Base-by-base conservation (phyloP, 768 basidiomycete genomes). In the Trametes elegans region DNA sequence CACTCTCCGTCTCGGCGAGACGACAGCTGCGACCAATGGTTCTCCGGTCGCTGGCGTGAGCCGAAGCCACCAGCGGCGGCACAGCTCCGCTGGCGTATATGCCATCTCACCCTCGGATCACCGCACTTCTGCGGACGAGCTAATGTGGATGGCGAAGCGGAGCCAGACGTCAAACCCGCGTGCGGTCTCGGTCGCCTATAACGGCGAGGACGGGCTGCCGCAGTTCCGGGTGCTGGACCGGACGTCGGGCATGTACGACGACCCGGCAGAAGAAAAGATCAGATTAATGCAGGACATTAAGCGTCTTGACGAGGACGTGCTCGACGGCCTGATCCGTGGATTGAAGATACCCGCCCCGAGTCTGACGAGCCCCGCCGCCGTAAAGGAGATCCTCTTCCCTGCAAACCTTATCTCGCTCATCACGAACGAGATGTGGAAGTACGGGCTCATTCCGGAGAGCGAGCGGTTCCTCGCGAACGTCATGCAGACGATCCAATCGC, bases 391-490 rank as follows among this genome's bases (percentile, higher is more conserved):
- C 49, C 79, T 99, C 36, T 99, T 99, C 86, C 97, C 97, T 10
- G 95, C 97, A 23, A 98, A 98, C 70, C 82, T 99, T 56, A 98
- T 99, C 72, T 93, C 90, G 68, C 76, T 98, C 42, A 87, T 97
- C 61, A 96, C 94, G n/a, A 99, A 99, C 71, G 97, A 98, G 73
- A 99, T 99, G 97, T 98, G 97, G 97, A 98, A 97, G 73, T 94
- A 96, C 65, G 93, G 95, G 44, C 83, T 99, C 61, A 98, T 98
- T 62, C 80, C 85, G 14, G 97, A 99, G 72, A 96, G 93, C 74
- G 97, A 98, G 71, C 81, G 95, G 43, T 98, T 99, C 82, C 76
- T 99, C 54, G 97, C 97, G 31, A 98, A 96, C 68, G 91, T 98
- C 52, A 98, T 98, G 96, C 95, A 98, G 71, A 90, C 88, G 3